These are phyloP conservation scores for Cystobasidium onofrii DNA, from an alignment of 768 basidiomycete genomes.

Conservation along the genomic window DNA sequence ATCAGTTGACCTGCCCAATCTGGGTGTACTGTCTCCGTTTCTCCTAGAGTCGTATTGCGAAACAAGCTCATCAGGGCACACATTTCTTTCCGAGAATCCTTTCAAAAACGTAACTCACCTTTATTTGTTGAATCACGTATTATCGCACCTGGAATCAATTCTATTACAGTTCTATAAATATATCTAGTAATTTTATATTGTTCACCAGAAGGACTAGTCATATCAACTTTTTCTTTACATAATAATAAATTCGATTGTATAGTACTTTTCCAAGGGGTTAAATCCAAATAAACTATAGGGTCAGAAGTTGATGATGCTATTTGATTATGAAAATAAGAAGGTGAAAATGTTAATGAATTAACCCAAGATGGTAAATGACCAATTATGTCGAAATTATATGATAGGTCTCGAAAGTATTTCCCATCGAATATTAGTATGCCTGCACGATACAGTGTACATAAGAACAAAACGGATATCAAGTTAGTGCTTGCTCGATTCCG, in stretches of 20 bases:
- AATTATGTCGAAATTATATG: conserved; percentile 34
- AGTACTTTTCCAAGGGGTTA: not conserved
- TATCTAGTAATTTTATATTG: conserved; percentile 33
- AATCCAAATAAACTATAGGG: conserved; percentile 36
- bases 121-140: not conserved
- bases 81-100: too few relatives aligned
- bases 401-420: conserved; percentile 38
- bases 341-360: conserved; percentile 37
- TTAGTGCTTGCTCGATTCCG: too few relatives aligned
- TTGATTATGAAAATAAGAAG: conserved; percentile 39
- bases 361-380: conserved; percentile 41
- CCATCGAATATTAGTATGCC: conserved; percentile 39
- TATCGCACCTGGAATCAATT: conserved; percentile 29
- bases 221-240: conserved; percentile 8
- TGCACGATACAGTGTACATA: too few relatives aligned
- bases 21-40: conserved; percentile 35
- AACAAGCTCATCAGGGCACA: not conserved
- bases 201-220: conserved; percentile 29
- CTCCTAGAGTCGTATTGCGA: conserved; percentile 23
- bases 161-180: conserved; percentile 37
- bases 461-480: too few relatives aligned
- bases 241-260: not conserved
- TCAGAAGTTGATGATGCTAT: conserved; percentile 34
- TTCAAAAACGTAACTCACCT: not conserved
- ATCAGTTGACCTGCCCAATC: conserved; percentile 38